These are phyloP conservation scores for Sclerotinia subarctica DNA, from an alignment of 2,329 filamentous ascomycete genomes.

Conservation along the genomic window DNA sequence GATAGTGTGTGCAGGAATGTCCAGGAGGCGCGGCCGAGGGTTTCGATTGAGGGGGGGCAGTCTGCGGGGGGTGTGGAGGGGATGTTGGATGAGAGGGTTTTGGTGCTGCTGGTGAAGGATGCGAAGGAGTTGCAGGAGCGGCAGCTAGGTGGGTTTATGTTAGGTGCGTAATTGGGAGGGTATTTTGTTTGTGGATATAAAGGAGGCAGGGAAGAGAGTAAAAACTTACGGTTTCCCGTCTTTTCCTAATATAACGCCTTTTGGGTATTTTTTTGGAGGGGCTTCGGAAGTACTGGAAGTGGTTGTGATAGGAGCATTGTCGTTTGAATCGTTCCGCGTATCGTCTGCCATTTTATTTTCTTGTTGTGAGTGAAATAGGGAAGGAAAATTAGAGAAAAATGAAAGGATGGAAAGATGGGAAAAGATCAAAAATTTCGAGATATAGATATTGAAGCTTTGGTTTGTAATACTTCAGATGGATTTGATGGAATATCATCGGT, in stretches of 20 bases:
- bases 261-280: constrained; percentile 53
- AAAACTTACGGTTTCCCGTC: constrained; percentile 77
- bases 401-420: accelerated
- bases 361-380: not conserved
- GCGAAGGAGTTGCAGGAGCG: constrained; percentile 64
- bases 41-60: constrained; percentile 88
- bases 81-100: constrained; percentile 32
- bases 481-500: not conserved
- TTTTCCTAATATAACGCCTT: constrained; percentile 71
- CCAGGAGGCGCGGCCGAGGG: constrained; percentile 85
- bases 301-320: constrained; percentile 17
- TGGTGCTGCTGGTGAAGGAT: constrained; percentile 49
- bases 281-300: constrained; percentile 16
- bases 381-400: no score
- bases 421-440: not conserved
- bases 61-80: constrained; percentile 51
- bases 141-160: constrained; percentile 49
- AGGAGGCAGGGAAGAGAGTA: no score
- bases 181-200: no score
- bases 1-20: constrained; percentile 90
- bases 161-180: not conserved
- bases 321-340: constrained; percentile 28
- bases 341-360: constrained; percentile 34
- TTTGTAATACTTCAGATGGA: not conserved
- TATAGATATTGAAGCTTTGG: not conserved